Evolutionary conservation across 2,329 filamentous ascomycete genomes (phyloP), one percentile per base, ranked within the genome.

Genomic region (Decorospora gaudefroyi): DNA sequence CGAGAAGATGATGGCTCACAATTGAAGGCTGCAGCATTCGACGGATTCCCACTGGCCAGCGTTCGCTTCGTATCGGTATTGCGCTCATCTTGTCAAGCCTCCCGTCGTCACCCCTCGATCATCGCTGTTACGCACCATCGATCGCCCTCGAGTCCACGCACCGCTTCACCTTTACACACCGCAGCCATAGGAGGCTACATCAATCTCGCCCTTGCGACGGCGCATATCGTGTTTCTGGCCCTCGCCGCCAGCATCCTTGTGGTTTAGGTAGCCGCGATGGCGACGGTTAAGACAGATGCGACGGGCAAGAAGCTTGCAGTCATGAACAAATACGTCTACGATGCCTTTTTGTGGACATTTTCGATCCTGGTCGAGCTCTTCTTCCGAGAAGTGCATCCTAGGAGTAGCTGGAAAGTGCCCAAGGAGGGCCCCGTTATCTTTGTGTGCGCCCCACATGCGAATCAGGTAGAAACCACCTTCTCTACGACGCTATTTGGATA

Each of bases 361-460:
- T 87, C 86, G 28, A 82, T 97, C 53, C 78, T 97, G 38, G 85
- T 95, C 55, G 93, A 99, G 72, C 84, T 96, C 57, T 99, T 99
- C 82, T 99, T 99, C 77, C 86, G 93, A 59, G 93, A 99, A 73
- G 90, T 99, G 11, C 91, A 97, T 68, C 93, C 93, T 9, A 83
- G 93, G 55, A 90, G 90, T 57, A 89, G 91, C 52, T 99, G 93
- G 90, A 92, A 91, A 72, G 88, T 99, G 30, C 93, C 93, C 30
- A 84, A 87, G 62, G 81, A 83, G 52, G 93, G 91, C 0, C 91
- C 93, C 1, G 83, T 99, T 52, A 88, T 99, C 47, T 93, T 99
- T 64, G 93, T 99, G 57, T 93, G 91, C 30, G 93, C 92, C 41
- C 93, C 93, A 56, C 93, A 99, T 77, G 92, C 92, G 48, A 99